Percentiles rank a stretch among this genome's conserved stretches.
Evolutionary conservation across 768 basidiomycete species (phyloP).

Genomic region (Lepiota subincarnata): DNA sequence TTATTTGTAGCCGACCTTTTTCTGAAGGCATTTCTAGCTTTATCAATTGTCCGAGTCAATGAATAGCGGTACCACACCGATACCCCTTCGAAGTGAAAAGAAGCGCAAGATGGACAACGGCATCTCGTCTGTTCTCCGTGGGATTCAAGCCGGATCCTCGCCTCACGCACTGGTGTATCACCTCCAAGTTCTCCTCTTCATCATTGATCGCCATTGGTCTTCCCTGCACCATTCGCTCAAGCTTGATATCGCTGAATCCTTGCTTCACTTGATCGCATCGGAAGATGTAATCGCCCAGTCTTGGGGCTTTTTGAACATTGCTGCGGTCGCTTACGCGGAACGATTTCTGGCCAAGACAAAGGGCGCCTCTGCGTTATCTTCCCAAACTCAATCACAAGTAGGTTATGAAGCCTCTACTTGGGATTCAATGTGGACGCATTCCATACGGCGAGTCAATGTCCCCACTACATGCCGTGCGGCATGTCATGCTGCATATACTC

Average conservation of each 20-base stretch:
- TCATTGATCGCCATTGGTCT: slow-evolving; percentile 76
- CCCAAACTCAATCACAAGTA: slow-evolving; percentile 9
- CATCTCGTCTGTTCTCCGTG: slow-evolving; percentile 48
- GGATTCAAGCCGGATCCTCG: slow-evolving; percentile 34
- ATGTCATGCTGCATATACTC: slow-evolving; percentile 58
- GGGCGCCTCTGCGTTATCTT: background rate
- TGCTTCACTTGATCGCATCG: slow-evolving; percentile 58
- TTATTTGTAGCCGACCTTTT: background rate
- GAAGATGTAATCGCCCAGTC: slow-evolving; percentile 68
- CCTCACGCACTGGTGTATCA: slow-evolving; percentile 39
- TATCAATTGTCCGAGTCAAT: slow-evolving; percentile 60
- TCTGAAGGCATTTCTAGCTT: slow-evolving; percentile 38
- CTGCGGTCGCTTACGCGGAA: slow-evolving; percentile 61
- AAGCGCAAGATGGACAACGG: slow-evolving; percentile 56
- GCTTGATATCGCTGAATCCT: slow-evolving; percentile 46
- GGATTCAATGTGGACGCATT: slow-evolving; percentile 80
- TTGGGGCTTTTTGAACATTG: slow-evolving; percentile 82
- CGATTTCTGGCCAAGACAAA: slow-evolving; percentile 17
- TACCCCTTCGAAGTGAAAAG: slow-evolving; percentile 35
- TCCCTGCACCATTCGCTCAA: slow-evolving; percentile 57
- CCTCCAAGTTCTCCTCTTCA: slow-evolving; percentile 79
- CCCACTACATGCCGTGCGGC: slow-evolving; percentile 76
- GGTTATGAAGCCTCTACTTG: slow-evolving; percentile 42
- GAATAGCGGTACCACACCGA: slow-evolving; percentile 25
- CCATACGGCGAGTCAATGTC: slow-evolving; percentile 67